phyloP scores from a whole-genome alignment of 805 yeast genomes.

The Metschnikowia sp. region DNA sequence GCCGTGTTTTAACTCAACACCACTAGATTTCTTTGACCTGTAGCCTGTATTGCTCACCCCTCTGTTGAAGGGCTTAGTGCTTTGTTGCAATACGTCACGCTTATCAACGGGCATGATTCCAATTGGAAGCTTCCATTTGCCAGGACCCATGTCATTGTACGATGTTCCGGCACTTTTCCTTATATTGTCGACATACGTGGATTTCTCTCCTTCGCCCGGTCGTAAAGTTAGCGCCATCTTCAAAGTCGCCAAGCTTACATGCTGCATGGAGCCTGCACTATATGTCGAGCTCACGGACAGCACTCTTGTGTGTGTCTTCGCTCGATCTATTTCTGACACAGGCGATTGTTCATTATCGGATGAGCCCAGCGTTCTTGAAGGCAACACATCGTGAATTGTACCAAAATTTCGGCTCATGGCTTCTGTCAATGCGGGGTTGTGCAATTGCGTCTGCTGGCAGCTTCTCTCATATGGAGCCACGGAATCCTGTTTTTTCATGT shows the following conservation, averaged over 20 bases:
- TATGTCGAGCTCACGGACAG: conserved; percentile 35
- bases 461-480: no score
- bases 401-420: no score
- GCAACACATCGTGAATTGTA: background rate
- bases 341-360: no score
- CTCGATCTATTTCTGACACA: no score
- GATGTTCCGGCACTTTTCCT: conserved; percentile 48
- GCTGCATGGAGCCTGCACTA: conserved; percentile 31
- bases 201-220: conserved; percentile 50
- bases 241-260: conserved; percentile 36
- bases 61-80: conserved; percentile 18
- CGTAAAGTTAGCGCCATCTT: conserved; percentile 33
- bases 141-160: conserved; percentile 45
- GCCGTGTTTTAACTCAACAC: conserved; percentile 60
- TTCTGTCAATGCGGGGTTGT: no score
- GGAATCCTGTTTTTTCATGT: no score
- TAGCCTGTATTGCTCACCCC: conserved; percentile 6
- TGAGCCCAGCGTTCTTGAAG: background rate
- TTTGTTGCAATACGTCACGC: conserved; percentile 20
- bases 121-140: conserved; percentile 49
- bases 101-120: conserved; percentile 49
- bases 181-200: conserved; percentile 46
- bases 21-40: conserved; percentile 34
- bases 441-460: no score
- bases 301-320: conserved; percentile 11